phyloP scores from a whole-genome alignment of 768 basidiomycete genomes.

The Tephrocybe sp. region DNA sequence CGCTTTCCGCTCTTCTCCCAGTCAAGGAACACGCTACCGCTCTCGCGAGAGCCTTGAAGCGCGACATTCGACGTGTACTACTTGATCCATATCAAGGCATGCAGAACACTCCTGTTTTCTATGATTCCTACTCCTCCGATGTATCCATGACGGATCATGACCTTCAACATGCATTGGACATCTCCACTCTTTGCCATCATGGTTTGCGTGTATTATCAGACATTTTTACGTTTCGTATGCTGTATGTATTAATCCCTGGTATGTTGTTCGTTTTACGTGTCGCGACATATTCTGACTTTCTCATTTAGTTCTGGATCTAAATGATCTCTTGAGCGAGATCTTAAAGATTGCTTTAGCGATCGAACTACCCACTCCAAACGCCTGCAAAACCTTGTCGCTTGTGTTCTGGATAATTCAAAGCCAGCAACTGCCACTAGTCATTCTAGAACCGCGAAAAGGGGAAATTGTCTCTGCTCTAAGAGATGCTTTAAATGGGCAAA shows the following conservation, averaged over 20 bases:
- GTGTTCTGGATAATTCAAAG: slow-evolving; percentile 50
- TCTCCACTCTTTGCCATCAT: slow-evolving; percentile 48
- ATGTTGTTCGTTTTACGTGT: slow-evolving; percentile 19
- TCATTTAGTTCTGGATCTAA: slow-evolving; percentile 41
- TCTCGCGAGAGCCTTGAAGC: slow-evolving; percentile 42
- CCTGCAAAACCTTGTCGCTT: slow-evolving; percentile 42
- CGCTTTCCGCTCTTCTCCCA: slow-evolving; percentile 23
- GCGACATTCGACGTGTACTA: slow-evolving; percentile 51
- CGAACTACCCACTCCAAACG: slow-evolving; percentile 35
- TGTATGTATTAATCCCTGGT: slow-evolving; percentile 53
- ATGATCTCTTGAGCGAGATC: slow-evolving; percentile 42
- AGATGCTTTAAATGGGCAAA: slow-evolving; percentile 31
- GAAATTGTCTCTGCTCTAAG: slow-evolving; percentile 36
- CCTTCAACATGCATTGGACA: slow-evolving; percentile 38
- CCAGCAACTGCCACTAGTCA: slow-evolving; percentile 44
- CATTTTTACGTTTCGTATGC: slow-evolving; percentile 46
- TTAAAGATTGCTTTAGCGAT: slow-evolving; percentile 39
- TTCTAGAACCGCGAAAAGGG: slow-evolving; percentile 31
- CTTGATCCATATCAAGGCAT: slow-evolving; percentile 33
- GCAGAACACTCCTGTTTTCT: slow-evolving; percentile 7
- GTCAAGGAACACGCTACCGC: slow-evolving; percentile 31
- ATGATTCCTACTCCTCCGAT: slow-evolving; percentile 21
- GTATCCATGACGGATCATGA: slow-evolving; percentile 30
- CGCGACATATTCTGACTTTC: slow-evolving; percentile 9
- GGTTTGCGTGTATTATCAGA: slow-evolving; percentile 52